Conservation (phyloP, 768 basidiomycete genomes). For the Hygrocybe punicea region DNA sequence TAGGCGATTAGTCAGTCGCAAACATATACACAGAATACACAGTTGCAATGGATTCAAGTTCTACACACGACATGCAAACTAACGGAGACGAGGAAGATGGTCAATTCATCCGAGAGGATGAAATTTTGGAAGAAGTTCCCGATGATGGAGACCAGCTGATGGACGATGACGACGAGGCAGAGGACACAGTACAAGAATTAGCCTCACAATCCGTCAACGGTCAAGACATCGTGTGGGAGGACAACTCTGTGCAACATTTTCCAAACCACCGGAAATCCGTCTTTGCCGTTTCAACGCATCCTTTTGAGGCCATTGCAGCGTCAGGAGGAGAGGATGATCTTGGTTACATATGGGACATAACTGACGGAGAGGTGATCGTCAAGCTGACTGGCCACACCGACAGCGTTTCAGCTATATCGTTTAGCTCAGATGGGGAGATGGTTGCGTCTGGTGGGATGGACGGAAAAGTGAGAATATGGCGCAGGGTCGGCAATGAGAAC, state of each 20-base stretch:
- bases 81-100: conserved; percentile 48
- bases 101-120: conserved; percentile 62
- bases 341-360: conserved; percentile 90
- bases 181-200: conserved; percentile 42
- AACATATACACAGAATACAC: no score
- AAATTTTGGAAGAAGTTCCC: conserved; percentile 59
- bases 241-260: conserved; percentile 71
- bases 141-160: conserved; percentile 69
- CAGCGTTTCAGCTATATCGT: conserved; percentile 75
- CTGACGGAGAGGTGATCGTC: conserved; percentile 73
- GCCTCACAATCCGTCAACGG: conserved; percentile 39
- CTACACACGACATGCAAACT: no score
- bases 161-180: conserved; percentile 61
- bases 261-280: conserved; percentile 69
- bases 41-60: no score
- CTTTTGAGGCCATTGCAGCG: conserved; percentile 73
- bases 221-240: conserved; percentile 32
- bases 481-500: conserved; percentile 70
- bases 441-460: conserved; percentile 98
- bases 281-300: conserved; percentile 82
- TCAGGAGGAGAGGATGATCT: conserved; percentile 96
- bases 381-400: conserved; percentile 92
- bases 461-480: conserved; percentile 89
- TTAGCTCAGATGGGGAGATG: conserved; percentile 88
- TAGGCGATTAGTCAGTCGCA: no score